These are phyloP conservation scores for Leccinum subspadiceum DNA, from an alignment of 1,284 basidiomycete species.

Conservation along the genomic window DNA sequence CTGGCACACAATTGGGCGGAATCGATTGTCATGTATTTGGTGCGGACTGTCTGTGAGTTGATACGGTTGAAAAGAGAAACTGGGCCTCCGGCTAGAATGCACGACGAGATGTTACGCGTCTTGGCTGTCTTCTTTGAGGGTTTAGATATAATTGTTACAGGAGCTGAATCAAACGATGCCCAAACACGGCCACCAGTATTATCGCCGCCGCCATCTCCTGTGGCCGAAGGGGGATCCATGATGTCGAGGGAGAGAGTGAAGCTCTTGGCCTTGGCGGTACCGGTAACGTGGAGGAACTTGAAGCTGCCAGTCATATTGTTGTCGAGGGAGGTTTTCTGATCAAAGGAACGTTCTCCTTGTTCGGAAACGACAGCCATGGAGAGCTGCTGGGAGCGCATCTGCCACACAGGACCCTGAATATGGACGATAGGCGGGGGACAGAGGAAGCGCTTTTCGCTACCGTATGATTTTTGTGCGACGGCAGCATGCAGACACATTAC, in stretches of 20 bases:
- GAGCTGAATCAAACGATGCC: slow-evolving; percentile 89
- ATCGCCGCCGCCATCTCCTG: slow-evolving; percentile 54
- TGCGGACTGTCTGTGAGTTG: slow-evolving; percentile 95
- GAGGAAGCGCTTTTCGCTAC: slow-evolving; percentile 88
- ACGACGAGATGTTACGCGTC: slow-evolving; percentile 90
- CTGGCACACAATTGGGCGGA: slow-evolving; percentile 82
- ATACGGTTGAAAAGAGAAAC: slow-evolving; percentile 95
- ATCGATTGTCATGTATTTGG: slow-evolving; percentile 94
- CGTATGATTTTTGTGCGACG: slow-evolving; percentile 90
- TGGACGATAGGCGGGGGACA: slow-evolving; percentile 88
- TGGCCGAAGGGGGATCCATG: slow-evolving; percentile 57
- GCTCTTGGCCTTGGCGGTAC: slow-evolving; percentile 85
- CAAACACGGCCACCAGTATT: slow-evolving; percentile 66
- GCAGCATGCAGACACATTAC: slow-evolving; percentile 86
- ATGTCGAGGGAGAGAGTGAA: slow-evolving; percentile 85
- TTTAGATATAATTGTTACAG: slow-evolving; percentile 94
- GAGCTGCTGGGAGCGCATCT: slow-evolving; percentile 76
- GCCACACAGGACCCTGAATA: slow-evolving; percentile 80
- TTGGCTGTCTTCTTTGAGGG: slow-evolving; percentile 97
- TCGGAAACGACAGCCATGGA: slow-evolving; percentile 86
- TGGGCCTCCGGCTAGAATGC: slow-evolving; percentile 86
- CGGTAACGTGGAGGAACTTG: slow-evolving; percentile 87
- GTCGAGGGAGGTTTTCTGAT: slow-evolving; percentile 78
- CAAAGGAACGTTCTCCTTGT: slow-evolving; percentile 76
- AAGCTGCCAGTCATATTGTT: slow-evolving; percentile 82